Base-by-base conservation (phyloP, 805 yeast genomes). In the Metschnikowia lochheadii region DNA sequence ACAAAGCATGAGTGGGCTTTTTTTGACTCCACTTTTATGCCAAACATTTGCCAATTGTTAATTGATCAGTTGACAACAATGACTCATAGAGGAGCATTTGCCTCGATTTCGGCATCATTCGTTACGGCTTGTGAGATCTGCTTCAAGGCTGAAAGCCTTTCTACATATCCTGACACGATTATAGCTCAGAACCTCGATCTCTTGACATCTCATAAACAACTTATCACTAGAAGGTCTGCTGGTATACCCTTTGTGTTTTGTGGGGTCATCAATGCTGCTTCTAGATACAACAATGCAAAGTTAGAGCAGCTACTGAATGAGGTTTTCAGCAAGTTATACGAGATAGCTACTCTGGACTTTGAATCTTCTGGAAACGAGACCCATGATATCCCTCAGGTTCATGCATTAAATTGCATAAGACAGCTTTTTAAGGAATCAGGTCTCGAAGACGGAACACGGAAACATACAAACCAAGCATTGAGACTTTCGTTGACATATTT, bases 21-120 rank as follows among this genome's bases (percentile, higher is more conserved):
- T 7, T 43, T 78, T 1, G 51, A 58, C 1, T 62, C 64, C 14
- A 57, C 56, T 2, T 37, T 41, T 6, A 61, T 78, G n/a, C 45
- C 70, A 13, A 44, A 55, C 3, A 57, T 75, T 31, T 88, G 94
- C 10, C 75, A 78, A 1, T 60, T 84, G 5, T 64, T 89, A 2
- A 73, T 86, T 50, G 77, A 71, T 10, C 96, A 90, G 62, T 69
- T 94, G 34, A 77, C 88, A 3, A 74, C 82, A 0, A 84, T 91
- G 18, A 80, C 91, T 41, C 98, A 94, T 59, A 78, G 95, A 53
- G 98, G 98, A 32, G 96, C 97, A 0, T 88, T 92, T 54, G 84
- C 95, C 8, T 83, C 97, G 0, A 85, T 91, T 0, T 84, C 87
- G 55, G 96, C 97, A 5, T 80, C 94, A 0, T 89, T 87, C 58